Conservation (phyloP, 2,329 filamentous ascomycete genomes). For the Coniochaeta hoffmannii region DNA sequence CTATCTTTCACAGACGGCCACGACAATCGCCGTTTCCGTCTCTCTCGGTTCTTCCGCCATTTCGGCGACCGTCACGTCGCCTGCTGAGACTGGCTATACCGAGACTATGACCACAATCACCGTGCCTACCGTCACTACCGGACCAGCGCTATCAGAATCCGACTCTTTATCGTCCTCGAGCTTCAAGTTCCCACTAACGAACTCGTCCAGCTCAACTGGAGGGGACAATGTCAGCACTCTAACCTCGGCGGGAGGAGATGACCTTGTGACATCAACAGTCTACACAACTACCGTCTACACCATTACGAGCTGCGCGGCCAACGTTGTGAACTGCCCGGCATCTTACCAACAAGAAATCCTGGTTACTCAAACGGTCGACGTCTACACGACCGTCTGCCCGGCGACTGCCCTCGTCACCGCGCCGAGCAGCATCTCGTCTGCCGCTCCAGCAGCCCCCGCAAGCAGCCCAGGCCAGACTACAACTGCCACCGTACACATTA, state of each 20-base stretch:
- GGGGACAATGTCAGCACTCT: background rate
- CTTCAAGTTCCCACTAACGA: background rate
- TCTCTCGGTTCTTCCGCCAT: background rate
- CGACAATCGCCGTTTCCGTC: background rate
- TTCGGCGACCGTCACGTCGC: background rate
- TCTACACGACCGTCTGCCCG: slow-evolving; percentile 10
- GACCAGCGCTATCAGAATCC: background rate
- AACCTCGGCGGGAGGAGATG: background rate
- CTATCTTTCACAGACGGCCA: slow-evolving; percentile 1
- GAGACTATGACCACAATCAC: background rate
- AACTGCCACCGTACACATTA: slow-evolving; percentile 5
- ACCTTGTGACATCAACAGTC: slow-evolving; percentile 10
- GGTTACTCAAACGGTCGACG: slow-evolving; percentile 13
- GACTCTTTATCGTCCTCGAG: background rate
- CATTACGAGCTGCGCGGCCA: slow-evolving; percentile 15
- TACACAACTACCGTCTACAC: slow-evolving; percentile 10
- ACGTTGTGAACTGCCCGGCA: slow-evolving; percentile 17
- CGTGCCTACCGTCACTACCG: background rate
- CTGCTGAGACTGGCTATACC: background rate
- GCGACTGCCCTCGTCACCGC: background rate
- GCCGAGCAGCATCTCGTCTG: slow-evolving; percentile 1
- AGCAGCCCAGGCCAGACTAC: background rate
- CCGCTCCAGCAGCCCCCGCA: slow-evolving; percentile 3
- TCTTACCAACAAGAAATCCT: slow-evolving; percentile 16
- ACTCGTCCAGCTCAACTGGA: background rate